Evolutionary conservation across 352 stramenopile species (phyloP), one percentile per base, ranked within the genome.

Genomic region (Pythium sukuiense): DNA sequence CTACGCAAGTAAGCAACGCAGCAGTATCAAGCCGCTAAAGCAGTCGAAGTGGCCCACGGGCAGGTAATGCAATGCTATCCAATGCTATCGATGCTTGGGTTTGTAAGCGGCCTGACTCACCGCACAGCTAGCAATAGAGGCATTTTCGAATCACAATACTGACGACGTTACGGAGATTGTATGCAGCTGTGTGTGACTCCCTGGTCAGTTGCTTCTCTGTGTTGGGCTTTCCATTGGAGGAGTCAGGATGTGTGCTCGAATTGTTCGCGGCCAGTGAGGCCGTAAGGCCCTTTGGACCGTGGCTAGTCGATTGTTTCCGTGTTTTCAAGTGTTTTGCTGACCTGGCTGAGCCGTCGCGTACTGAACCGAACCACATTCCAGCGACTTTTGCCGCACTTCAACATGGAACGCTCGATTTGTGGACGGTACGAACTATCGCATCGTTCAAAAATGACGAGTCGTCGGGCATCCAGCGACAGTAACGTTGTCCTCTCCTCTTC

Each of bases 1-100:
- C 46, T 98, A 96, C 77, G 92, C 89, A 0, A 80, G 73, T 27
- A 98, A 98, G 67, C 95, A 98, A 73, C 92, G 90, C 61, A 69
- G 79, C 52, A 80, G 82, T 37, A 63, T 90, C 55, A 75, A 74
- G 48, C 81, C 81, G 8, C 62, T 81, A 14, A 90, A 90, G 61
- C 78, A 80, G 65, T 81, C 54, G 50, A 87, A 85, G 52, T 88
- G 83, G 68, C 72, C 75, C 1, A 76, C 85, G 1, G 65, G 65
- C 12, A 64, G 59, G 49, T 70, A 27, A 43, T 6, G 37, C 16
- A n/a, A n/a, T n/a, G n/a, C n/a, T n/a, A n/a, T n/a, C n/a, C n/a
- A n/a, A n/a, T n/a, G n/a, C n/a, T n/a, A n/a, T 6, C 6, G 43
- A n/a, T n/a, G 16, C 43, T 6, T 53, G n/a, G 7, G n/a, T 32